These are phyloP conservation scores for Aspergillus novoparasiticus DNA, from an alignment of 2,329 filamentous ascomycete species.

Conservation along the genomic window DNA sequence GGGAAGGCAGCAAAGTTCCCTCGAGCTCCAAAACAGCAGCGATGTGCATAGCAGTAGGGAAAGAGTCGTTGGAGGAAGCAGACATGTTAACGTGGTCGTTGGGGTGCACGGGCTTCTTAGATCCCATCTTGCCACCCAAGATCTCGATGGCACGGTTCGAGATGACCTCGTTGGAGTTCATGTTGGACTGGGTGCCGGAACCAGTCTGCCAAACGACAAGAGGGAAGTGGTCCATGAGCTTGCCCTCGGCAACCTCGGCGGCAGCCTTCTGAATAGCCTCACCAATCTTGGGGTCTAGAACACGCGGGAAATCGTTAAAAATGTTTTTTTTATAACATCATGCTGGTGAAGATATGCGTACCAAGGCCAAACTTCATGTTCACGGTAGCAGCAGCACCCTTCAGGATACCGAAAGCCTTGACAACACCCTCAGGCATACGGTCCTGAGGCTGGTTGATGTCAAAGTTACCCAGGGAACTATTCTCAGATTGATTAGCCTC, in stretches of 20 bases:
- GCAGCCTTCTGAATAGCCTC: slow-evolving; percentile 94
- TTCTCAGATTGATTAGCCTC: slow-evolving; percentile 25
- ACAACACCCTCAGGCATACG: slow-evolving; percentile 94
- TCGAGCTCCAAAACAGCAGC: slow-evolving; percentile 93
- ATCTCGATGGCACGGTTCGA: slow-evolving; percentile 99
- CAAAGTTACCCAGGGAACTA: slow-evolving; percentile 90
- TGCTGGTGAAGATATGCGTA: slow-evolving; percentile 27
- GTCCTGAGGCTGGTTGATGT: slow-evolving; percentile 98
- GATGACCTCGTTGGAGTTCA: slow-evolving; percentile 99
- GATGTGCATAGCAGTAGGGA: slow-evolving; percentile 99
- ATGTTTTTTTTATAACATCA: too few species aligned
- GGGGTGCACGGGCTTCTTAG: slow-evolving; percentile 97
- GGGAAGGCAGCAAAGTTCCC: slow-evolving; percentile 77
- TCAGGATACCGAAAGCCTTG: slow-evolving; percentile 93
- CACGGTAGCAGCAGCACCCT: slow-evolving; percentile 92
- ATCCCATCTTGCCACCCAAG: slow-evolving; percentile 87
- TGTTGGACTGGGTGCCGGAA: slow-evolving; percentile 98
- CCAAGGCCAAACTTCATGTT: slow-evolving; percentile 93
- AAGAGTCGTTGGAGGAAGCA: slow-evolving; percentile 97
- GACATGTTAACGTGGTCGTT: slow-evolving; percentile 99
- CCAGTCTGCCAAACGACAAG: slow-evolving; percentile 99
- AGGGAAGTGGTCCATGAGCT: slow-evolving; percentile 95
- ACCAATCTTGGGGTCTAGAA: slow-evolving; percentile 79
- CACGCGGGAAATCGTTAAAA: slow-evolving; percentile 37
- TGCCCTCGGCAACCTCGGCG: slow-evolving; percentile 86